These are phyloP conservation scores for Cryptomeria japonica DNA, from an alignment of 75 land plant species.

Conservation along the genomic window DNA sequence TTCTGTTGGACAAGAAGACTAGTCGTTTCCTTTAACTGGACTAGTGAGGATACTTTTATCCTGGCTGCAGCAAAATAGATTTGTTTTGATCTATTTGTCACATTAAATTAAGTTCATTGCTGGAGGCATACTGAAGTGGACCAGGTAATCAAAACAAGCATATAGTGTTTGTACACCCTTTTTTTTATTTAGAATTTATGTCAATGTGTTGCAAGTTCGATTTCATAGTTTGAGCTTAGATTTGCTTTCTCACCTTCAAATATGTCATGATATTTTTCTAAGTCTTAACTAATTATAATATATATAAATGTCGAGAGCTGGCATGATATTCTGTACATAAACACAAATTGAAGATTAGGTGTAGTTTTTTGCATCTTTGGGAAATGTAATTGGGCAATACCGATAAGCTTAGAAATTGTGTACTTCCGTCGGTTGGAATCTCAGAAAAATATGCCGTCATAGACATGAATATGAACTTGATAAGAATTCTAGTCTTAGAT, in stretches of 20 bases:
- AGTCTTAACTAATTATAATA: background rate
- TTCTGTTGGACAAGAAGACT: background rate
- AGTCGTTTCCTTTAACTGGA: background rate
- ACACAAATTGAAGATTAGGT: background rate
- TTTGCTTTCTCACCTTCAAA: background rate
- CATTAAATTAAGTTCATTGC: background rate
- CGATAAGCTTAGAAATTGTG: background rate
- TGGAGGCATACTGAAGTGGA: background rate
- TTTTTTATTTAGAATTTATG: background rate
- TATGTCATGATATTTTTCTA: background rate
- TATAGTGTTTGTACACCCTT: background rate
- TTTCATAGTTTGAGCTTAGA: background rate
- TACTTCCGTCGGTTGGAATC: background rate
- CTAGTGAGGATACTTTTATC: background rate
- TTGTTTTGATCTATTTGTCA: background rate
- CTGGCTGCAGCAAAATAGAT: background rate
- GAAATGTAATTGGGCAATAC: background rate
- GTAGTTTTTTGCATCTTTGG: background rate
- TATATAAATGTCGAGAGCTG: background rate
- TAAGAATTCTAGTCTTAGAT: background rate
- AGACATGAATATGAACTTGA: background rate
- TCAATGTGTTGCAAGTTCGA: background rate
- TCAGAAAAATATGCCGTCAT: background rate
- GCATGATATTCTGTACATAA: background rate
- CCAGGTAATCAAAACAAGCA: background rate